Base-by-base conservation (phyloP, 345 rosid genomes). In the Cardiospermum halicacabum region DNA sequence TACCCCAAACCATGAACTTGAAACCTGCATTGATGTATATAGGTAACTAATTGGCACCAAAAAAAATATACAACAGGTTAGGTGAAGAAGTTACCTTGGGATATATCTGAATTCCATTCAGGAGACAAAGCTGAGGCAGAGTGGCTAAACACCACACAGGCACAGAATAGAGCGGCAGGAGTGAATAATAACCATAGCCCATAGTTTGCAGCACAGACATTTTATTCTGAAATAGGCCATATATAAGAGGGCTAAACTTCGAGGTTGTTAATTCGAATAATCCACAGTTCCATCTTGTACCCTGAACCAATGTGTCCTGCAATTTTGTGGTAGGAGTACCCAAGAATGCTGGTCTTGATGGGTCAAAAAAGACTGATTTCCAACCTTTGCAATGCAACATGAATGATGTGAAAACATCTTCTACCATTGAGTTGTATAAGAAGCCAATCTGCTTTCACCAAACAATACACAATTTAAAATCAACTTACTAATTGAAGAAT, bases 381-480 rank as follows among this genome's bases (percentile, higher is more conserved):
- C 76, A 68, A 5, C 74, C 74, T 53, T 69, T 47, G 56, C 71
- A 65, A 21, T 76, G 77, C 25, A 76, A 53, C 1, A 40, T 39
- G 40, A 76, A 68, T 31, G 74, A 71, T 2, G 72, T 60, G n/a
- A 72, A 72, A 50, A 53, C 68, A 65, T 76, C 80, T 66, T 76
- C 77, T 7, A 65, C 26, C 10, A 72, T 11, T 2, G 80, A 65
- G 3, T 53, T 15, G 24, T 72, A 69, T 10, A 47, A 15, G 37
- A 64, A 76, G 16, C 69, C 77, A 4, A 76, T 32, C 80, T 72
- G 74, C 9, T 34, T 11, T 34, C 39, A 34, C 9, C 39, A 34
- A 34, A 34, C 39, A 34, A 34, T 34, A 34, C 1, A 34, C 39
- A 34, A 34, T 11, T 5, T 34, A 32, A n/a, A n/a, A n/a, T n/a